phyloP scores from a whole-genome alignment of 2,329 filamentous ascomycete species.

The Gnomoniopsis sp. region DNA sequence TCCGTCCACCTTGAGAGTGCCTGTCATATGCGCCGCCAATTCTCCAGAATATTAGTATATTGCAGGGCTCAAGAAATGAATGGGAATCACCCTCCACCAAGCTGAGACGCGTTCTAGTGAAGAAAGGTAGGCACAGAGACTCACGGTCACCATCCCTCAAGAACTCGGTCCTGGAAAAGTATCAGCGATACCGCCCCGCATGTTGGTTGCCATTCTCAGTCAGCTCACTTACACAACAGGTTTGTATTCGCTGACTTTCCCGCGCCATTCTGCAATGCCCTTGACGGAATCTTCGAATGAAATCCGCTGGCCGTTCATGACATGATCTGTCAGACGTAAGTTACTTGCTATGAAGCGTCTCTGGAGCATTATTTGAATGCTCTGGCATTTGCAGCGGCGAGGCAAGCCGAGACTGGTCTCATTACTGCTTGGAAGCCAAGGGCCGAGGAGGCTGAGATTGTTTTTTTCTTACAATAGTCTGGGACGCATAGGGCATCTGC shows the following conservation, averaged over 20 bases:
- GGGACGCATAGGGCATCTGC: conserved; percentile 1
- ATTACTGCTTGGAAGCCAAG: no score
- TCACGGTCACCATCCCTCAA: conserved; percentile 26
- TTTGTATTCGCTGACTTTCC: conserved; percentile 26
- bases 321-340: conserved; percentile 12
- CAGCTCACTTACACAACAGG: conserved; percentile 26
- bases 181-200: no score
- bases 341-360: no score
- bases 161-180: conserved; percentile 24
- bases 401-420: no score
- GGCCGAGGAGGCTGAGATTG: no score
- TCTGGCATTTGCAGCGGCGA: no score
- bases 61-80: no score
- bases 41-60: not conserved
- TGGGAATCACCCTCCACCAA: no score
- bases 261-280: conserved; percentile 25
- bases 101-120: no score
- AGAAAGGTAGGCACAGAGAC: not conserved
- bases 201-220: not conserved
- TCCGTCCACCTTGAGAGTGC: conserved; percentile 26
- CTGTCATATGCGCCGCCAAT: conserved; percentile 28
- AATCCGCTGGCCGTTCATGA: conserved; percentile 23
- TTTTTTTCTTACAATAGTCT: not conserved
- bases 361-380: no score
- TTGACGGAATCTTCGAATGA: conserved; percentile 23